phyloP scores from a whole-genome alignment of 1,284 basidiomycete species.

The Ganoderma boninense region DNA sequence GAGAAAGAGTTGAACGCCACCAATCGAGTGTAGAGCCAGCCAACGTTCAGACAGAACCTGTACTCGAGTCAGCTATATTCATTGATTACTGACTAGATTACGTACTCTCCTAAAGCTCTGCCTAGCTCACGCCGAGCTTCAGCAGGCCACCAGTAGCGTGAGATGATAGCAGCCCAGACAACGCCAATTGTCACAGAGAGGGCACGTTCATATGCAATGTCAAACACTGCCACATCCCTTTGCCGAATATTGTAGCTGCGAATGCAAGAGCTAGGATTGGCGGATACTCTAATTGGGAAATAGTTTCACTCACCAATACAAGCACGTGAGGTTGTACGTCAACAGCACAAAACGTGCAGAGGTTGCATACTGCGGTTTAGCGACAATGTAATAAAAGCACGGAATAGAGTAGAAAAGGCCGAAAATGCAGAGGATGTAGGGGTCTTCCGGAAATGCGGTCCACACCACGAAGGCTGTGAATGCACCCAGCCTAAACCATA shows the following conservation, averaged over 20 bases:
- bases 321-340: slow-evolving; percentile 91
- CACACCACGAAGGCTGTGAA: slow-evolving; percentile 78
- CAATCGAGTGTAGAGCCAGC: slow-evolving; percentile 85
- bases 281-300: not conserved
- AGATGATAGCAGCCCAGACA: slow-evolving; percentile 89
- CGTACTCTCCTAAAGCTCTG: slow-evolving; percentile 86
- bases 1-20: slow-evolving; percentile 79
- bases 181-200: slow-evolving; percentile 89
- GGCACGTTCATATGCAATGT: slow-evolving; percentile 82
- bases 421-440: slow-evolving; percentile 79
- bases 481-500: slow-evolving; percentile 78
- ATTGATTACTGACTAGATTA: slow-evolving; percentile 22
- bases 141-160: slow-evolving; percentile 93
- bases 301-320: slow-evolving; percentile 72
- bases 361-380: slow-evolving; percentile 81
- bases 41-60: slow-evolving; percentile 84
- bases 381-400: slow-evolving; percentile 92
- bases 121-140: slow-evolving; percentile 91
- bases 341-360: slow-evolving; percentile 89
- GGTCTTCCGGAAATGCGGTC: slow-evolving; percentile 79
- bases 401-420: slow-evolving; percentile 93
- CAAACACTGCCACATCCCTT: slow-evolving; percentile 71
- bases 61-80: not conserved
- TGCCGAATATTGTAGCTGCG: slow-evolving; percentile 84
- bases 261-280: not conserved